Evolutionary conservation across 352 stramenopile species (phyloP).

Genomic region (Saprolegnia parasitica): DNA sequence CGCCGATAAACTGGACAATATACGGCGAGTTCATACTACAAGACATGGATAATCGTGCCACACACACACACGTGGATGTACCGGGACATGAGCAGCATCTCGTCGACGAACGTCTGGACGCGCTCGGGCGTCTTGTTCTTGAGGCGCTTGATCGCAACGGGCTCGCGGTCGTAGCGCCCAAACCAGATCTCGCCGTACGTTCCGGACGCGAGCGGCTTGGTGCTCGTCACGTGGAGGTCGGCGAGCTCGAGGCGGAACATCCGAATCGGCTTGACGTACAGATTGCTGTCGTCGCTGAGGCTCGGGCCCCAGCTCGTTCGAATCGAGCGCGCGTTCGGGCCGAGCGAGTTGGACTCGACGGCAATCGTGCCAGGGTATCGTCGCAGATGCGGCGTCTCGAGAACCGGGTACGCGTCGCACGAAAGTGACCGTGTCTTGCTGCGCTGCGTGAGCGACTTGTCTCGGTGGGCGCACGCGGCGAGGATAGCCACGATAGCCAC

Average conservation of each 20-base stretch:
- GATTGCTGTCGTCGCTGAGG: not conserved
- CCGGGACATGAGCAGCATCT: constrained; percentile 47
- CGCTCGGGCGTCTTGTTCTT: not conserved
- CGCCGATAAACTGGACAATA: constrained; percentile 45
- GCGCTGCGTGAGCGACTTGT: not conserved
- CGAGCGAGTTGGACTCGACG: not conserved
- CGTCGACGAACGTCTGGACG: constrained; percentile 47
- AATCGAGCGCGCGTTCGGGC: not conserved
- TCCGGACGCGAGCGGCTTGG: not conserved
- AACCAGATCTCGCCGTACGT: constrained; percentile 23
- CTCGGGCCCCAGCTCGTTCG: not conserved
- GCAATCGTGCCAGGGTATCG: not conserved
- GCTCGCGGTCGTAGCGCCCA: not conserved
- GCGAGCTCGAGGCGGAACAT: not conserved
- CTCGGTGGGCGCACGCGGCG: not conserved
- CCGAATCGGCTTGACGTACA: not conserved
- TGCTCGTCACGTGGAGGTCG: constrained; percentile 9
- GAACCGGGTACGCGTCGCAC: not conserved
- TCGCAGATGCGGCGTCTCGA: not conserved
- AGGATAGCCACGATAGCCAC: not conserved
- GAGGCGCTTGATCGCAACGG: constrained; percentile 22
- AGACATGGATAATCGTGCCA: not conserved
- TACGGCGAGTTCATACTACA: constrained; percentile 42
- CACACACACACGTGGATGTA: not conserved
- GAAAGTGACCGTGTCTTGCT: not conserved